Conservation (phyloP, 768 basidiomycete species). For the Tylopilus sp. region DNA sequence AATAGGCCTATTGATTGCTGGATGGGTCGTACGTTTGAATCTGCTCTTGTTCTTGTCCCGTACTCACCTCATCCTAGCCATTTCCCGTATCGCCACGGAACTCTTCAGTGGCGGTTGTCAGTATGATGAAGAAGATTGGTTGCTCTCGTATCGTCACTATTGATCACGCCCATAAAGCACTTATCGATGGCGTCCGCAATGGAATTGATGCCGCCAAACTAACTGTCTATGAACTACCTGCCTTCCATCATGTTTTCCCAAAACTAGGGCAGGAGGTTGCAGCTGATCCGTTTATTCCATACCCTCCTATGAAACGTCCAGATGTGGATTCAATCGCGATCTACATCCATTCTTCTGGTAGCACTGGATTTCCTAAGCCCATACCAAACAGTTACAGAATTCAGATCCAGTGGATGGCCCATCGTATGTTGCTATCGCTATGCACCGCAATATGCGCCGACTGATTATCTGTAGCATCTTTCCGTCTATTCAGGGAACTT, state of each 20-base stretch:
- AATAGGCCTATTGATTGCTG: conserved; percentile 37
- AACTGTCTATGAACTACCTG: conserved; percentile 31
- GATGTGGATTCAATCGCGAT: conserved; percentile 10
- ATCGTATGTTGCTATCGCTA: conserved; percentile 33
- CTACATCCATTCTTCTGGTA: conserved; percentile 31
- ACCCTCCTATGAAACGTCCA: conserved; percentile 3
- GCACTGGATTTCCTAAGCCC: conserved; percentile 46
- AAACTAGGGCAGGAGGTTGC: conserved; percentile 34
- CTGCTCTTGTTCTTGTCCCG: conserved; percentile 16
- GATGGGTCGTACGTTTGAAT: conserved; percentile 30
- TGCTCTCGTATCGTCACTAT: conserved; percentile 19
- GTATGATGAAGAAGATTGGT: conserved; percentile 19
- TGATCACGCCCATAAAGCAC: conserved; percentile 6
- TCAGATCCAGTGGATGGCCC: conserved; percentile 32
- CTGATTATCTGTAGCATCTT: conserved; percentile 3
- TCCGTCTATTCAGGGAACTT: not conserved
- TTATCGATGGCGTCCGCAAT: conserved; percentile 9
- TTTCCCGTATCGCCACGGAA: conserved; percentile 40
- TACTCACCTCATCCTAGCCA: conserved; percentile 16
- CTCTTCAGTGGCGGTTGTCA: conserved; percentile 36
- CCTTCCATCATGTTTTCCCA: conserved; percentile 37
- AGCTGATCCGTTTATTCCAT: conserved; percentile 10
- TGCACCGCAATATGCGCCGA: too few species aligned
- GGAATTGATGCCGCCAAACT: not conserved
- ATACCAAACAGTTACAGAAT: conserved; percentile 34